phyloP scores from a whole-genome alignment of 257 asterid genomes.

The Solanum chilense region DNA sequence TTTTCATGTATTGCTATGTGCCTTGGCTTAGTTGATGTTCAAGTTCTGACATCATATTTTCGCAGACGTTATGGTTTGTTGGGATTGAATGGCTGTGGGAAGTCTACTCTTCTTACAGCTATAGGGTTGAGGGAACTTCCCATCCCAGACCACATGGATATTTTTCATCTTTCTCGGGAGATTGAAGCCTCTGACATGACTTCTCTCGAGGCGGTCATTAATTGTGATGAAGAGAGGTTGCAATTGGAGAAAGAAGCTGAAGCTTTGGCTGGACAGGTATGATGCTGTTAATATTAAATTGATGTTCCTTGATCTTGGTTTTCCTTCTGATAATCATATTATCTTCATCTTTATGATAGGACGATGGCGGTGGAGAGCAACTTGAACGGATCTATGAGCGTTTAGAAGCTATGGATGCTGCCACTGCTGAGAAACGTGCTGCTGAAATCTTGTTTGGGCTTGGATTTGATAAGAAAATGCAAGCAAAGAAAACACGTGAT shows the following conservation, averaged over 20 bases:
- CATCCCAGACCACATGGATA: conserved; percentile 20
- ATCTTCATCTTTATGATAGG: conserved; percentile 24
- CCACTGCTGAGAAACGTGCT: conserved; percentile 98
- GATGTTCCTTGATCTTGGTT: not conserved
- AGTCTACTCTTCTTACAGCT: conserved; percentile 10
- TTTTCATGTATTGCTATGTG: not conserved
- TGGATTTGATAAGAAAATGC: conserved; percentile 88
- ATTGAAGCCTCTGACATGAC: conserved; percentile 22
- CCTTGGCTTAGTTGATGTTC: not conserved
- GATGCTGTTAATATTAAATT: not conserved
- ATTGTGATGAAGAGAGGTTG: conserved; percentile 12
- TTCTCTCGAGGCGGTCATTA: conserved; percentile 7
- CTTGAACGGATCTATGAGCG: conserved; percentile 92
- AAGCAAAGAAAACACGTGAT: conserved; percentile 85
- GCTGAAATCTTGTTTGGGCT: conserved; percentile 94
- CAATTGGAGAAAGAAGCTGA: conserved; percentile 13
- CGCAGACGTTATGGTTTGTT: conserved; percentile 12
- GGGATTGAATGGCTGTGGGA: conserved; percentile 19
- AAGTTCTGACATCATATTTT: not conserved
- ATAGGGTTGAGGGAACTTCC: conserved; percentile 7
- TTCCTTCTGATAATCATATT: not conserved
- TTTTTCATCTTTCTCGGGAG: conserved; percentile 9
- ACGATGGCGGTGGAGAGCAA: conserved; percentile 91
- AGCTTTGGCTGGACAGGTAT: conserved; percentile 38
- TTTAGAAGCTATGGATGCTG: conserved; percentile 83